Conservation (phyloP, 2,329 filamentous ascomycete species). For the Talaromyces marneffei region DNA sequence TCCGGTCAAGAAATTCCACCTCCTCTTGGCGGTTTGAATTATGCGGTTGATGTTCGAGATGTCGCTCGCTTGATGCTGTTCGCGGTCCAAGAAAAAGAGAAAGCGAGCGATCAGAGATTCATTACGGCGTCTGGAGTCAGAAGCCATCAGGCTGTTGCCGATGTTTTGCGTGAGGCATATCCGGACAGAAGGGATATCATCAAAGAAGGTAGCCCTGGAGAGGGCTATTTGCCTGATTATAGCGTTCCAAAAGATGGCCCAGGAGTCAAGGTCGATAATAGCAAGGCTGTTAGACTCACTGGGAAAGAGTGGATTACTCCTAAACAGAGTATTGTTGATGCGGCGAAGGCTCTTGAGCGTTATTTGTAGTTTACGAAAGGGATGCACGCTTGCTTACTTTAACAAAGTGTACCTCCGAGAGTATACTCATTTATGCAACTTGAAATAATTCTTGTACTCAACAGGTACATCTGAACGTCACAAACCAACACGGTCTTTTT, state of each 20-base stretch:
- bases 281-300: neutral
- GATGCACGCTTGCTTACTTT: too few species aligned
- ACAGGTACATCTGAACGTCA: too few species aligned
- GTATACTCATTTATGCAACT: too few species aligned
- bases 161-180: neutral
- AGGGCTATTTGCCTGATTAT: slow-evolving; percentile 1
- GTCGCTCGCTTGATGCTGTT: neutral
- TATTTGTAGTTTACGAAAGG: too few species aligned
- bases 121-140: neutral
- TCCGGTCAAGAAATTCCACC: neutral
- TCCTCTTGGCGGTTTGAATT: neutral
- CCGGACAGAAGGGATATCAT: neutral
- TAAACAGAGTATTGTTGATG: neutral
- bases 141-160: neutral
- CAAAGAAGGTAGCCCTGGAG: neutral
- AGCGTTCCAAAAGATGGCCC: neutral
- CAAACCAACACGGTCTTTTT: too few species aligned
- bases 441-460: too few species aligned
- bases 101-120: neutral
- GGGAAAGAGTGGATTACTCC: neutral
- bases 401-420: too few species aligned
- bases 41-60: neutral
- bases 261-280: neutral
- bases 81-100: neutral
- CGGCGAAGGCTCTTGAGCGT: neutral